Percentiles rank a stretch among this genome's conserved stretches.
Evolutionary conservation across 108 stramenopile species (phyloP).

Genomic region (Schizochytrium sp.): DNA sequence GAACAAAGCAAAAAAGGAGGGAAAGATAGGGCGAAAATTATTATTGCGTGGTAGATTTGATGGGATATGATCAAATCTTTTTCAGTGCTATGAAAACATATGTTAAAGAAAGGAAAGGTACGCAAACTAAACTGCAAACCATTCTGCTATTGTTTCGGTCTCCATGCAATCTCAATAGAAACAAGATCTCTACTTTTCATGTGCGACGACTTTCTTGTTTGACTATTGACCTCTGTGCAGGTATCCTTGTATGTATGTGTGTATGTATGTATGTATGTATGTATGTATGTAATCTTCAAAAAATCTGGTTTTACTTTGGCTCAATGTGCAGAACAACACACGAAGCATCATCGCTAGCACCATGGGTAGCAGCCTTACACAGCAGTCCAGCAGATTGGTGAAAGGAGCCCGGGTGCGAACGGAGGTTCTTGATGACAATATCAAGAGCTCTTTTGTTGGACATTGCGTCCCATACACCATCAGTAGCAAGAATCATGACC

Average conservation of each 20-base stretch:
- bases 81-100: no score
- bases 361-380: neutral
- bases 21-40: neutral
- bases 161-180: no score
- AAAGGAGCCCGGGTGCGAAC: neutral
- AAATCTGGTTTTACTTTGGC: neutral
- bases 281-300: neutral
- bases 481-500: slow-evolving; percentile 13
- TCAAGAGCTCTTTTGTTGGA: slow-evolving; percentile 16
- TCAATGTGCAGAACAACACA: slow-evolving; percentile 21
- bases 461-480: slow-evolving; percentile 44
- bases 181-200: no score
- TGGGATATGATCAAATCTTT: no score
- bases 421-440: neutral
- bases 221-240: no score
- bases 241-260: no score
- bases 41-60: no score
- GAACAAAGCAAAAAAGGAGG: slow-evolving; percentile 19
- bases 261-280: no score
- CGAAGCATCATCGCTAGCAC: slow-evolving; percentile 27
- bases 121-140: no score
- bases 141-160: no score
- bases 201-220: no score
- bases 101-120: no score
- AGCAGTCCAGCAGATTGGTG: neutral